Evolutionary conservation across 805 yeast genomes (phyloP).

Genomic region (Teunomyces gatunensis): DNA sequence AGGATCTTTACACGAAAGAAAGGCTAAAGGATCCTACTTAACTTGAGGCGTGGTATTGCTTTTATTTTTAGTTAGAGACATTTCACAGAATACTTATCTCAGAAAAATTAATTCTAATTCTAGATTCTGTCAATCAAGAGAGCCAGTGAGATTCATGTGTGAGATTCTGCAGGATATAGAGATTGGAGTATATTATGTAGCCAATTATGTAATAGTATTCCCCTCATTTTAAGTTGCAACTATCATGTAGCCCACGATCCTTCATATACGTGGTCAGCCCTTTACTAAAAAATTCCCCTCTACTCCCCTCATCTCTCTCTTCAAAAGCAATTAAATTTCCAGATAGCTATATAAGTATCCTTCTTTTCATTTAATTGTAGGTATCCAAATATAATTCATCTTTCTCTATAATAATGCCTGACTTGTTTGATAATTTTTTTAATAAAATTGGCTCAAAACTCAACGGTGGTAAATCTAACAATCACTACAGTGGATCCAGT

Average conservation of each 20-base stretch:
- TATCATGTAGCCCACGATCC: neutral
- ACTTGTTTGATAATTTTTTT: constrained; percentile 40
- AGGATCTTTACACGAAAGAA: too few relatives aligned
- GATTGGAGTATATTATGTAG: neutral
- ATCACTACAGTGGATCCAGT: constrained; percentile 27
- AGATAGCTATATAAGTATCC: neutral
- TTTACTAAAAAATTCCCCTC: constrained; percentile 1
- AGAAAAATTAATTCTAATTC: too few relatives aligned
- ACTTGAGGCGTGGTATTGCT: too few relatives aligned
- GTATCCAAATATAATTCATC: neutral
- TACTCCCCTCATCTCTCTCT: neutral
- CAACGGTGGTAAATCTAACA: constrained; percentile 33
- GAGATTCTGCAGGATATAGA: too few relatives aligned
- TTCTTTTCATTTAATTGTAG: neutral
- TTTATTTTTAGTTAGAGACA: too few relatives aligned
- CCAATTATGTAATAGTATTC: neutral
- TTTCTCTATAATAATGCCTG: constrained; percentile 23
- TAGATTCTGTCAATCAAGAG: too few relatives aligned
- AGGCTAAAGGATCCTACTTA: too few relatives aligned
- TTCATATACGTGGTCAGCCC: constrained; percentile 1
- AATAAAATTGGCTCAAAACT: constrained; percentile 28
- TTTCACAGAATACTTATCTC: too few relatives aligned
- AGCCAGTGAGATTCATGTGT: too few relatives aligned
- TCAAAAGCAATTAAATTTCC: neutral
- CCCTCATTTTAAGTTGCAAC: neutral